phyloP scores from a whole-genome alignment of 371 early-diverging fungal genomes.

The Saksenaea oblongispora region DNA sequence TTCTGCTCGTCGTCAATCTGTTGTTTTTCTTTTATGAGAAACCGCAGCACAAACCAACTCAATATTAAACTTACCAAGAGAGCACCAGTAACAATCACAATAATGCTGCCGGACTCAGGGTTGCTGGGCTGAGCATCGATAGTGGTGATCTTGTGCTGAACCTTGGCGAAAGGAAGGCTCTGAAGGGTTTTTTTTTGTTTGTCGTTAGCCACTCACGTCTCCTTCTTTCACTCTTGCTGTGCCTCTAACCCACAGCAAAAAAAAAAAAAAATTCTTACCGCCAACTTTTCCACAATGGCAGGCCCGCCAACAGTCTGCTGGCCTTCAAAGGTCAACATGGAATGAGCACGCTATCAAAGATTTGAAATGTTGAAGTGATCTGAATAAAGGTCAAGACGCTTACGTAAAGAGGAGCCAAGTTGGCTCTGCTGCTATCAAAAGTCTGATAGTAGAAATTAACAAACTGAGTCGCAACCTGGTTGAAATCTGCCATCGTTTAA shows the following conservation, averaged over 20 bases:
- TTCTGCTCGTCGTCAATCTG: conserved; percentile 79
- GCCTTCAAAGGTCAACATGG: conserved; percentile 91
- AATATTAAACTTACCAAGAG: conserved; percentile 66
- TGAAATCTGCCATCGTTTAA: conserved; percentile 41
- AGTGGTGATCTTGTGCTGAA: conserved; percentile 70
- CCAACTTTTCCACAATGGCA: conserved; percentile 77
- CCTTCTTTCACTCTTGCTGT: not conserved
- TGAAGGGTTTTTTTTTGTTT: conserved; percentile 28
- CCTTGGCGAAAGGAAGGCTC: conserved; percentile 77
- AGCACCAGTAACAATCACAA: conserved; percentile 88
- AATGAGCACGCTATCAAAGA: conserved; percentile 63
- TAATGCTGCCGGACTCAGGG: conserved; percentile 51
- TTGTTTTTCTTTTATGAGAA: not conserved
- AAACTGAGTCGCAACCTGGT: conserved; percentile 71
- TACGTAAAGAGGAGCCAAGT: conserved; percentile 82
- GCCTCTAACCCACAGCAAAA: not conserved
- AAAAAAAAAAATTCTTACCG: conserved; percentile 51
- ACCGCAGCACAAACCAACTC: not conserved
- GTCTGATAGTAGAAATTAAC: conserved; percentile 82
- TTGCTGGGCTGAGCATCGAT: conserved; percentile 80
- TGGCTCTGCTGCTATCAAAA: conserved; percentile 71
- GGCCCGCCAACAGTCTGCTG: conserved; percentile 56
- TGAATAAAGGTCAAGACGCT: conserved; percentile 20
- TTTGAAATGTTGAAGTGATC: not conserved
- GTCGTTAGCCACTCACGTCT: no score